These are phyloP conservation scores for Mallotus japonicus DNA, from an alignment of 441 rosid species.

Conservation along the genomic window DNA sequence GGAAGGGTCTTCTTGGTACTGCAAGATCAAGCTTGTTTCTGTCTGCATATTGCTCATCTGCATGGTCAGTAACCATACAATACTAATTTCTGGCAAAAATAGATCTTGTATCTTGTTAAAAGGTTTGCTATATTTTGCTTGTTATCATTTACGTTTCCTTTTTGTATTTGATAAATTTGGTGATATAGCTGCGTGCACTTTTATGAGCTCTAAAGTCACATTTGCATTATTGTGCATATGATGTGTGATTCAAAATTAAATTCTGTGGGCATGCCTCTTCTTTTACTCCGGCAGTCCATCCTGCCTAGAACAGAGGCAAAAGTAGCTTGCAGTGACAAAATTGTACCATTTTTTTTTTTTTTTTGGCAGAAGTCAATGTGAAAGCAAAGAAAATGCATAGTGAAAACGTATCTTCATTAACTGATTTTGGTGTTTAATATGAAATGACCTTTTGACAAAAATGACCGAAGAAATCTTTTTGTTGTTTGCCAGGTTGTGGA, in stretches of 20 bases:
- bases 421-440: background rate
- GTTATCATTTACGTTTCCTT: background rate
- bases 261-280: background rate
- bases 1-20: conserved; percentile 79
- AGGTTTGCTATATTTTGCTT: background rate
- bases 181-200: too few relatives aligned
- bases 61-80: conserved; percentile 56
- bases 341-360: background rate
- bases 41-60: conserved; percentile 81
- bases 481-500: conserved; percentile 63
- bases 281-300: background rate
- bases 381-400: background rate
- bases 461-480: background rate
- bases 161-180: too few relatives aligned
- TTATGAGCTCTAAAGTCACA: background rate
- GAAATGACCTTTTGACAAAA: too few relatives aligned
- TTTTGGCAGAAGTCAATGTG: background rate
- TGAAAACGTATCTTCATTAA: background rate
- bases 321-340: background rate
- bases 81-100: background rate
- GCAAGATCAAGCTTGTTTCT: conserved; percentile 95
- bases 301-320: background rate
- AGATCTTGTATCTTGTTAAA: background rate
- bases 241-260: background rate
- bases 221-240: background rate